Evolutionary conservation across 2,329 filamentous ascomycete species (phyloP).

Genomic region (Gnomoniopsis sp.): DNA sequence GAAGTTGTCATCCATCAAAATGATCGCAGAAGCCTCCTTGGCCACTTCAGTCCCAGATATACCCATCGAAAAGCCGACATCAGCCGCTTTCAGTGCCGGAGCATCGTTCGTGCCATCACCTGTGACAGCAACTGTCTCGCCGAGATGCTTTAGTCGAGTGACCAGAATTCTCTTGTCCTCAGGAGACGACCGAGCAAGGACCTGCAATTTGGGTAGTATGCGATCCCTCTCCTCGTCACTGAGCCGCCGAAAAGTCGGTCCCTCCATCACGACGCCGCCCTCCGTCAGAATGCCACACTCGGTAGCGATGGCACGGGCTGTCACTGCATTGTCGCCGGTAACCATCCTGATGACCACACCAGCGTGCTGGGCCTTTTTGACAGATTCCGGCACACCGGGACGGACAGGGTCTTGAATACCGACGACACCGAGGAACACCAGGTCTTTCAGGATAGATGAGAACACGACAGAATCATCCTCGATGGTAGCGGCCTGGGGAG

Average conservation of each 20-base stretch:
- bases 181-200: constrained; percentile 56
- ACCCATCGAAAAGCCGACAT: constrained; percentile 68
- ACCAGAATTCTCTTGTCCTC: constrained; percentile 59
- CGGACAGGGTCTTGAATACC: constrained; percentile 68
- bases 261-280: constrained; percentile 64
- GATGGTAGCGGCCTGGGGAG: constrained; percentile 57
- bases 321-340: constrained; percentile 58
- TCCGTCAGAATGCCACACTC: constrained; percentile 58
- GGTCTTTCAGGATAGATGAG: constrained; percentile 55
- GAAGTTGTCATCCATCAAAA: constrained; percentile 66
- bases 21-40: constrained; percentile 66
- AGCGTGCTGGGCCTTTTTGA: constrained; percentile 58
- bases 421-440: constrained; percentile 70
- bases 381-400: constrained; percentile 58
- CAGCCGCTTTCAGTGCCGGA: constrained; percentile 61
- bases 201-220: constrained; percentile 49
- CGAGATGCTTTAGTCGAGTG: constrained; percentile 48
- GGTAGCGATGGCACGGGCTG: constrained; percentile 61
- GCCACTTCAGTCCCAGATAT: constrained; percentile 65
- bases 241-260: constrained; percentile 57
- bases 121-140: constrained; percentile 60
- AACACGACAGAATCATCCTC: constrained; percentile 61
- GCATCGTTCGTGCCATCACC: constrained; percentile 68
- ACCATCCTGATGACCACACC: constrained; percentile 65
- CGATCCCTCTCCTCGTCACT: constrained; percentile 49